These are phyloP conservation scores for Fusarium sp. DNA, from an alignment of 2,329 filamentous ascomycete species.

Conservation along the genomic window DNA sequence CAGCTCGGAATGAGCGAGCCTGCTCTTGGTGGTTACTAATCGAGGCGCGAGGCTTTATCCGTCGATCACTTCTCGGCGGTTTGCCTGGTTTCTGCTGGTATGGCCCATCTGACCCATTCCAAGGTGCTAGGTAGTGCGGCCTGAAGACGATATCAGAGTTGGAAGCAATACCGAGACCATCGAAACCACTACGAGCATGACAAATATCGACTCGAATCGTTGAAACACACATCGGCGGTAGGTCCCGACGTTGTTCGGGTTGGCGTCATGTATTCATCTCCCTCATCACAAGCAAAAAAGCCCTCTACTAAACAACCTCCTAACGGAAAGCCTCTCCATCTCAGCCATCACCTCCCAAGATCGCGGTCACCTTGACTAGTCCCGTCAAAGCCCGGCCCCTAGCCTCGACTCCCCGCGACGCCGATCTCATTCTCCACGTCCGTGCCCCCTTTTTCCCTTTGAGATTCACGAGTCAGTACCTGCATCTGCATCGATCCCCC, in stretches of 20 bases:
- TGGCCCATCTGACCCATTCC: neutral
- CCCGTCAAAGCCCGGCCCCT: conserved; percentile 6
- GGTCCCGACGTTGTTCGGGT: neutral
- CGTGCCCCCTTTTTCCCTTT: conserved; percentile 2
- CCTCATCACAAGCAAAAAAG: conserved; percentile 4
- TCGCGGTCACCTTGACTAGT: neutral
- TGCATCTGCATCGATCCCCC: conserved; percentile 4
- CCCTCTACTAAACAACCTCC: neutral
- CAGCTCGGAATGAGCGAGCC: neutral
- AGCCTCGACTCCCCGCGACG: conserved; percentile 4
- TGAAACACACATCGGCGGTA: neutral
- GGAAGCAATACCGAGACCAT: neutral
- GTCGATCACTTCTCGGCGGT: neutral
- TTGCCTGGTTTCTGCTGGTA: neutral
- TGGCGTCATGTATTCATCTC: conserved; percentile 1
- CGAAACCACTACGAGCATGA: neutral
- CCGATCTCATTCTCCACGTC: conserved; percentile 12
- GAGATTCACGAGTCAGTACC: conserved; percentile 16
- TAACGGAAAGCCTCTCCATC: conserved; percentile 6
- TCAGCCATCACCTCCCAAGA: neutral
- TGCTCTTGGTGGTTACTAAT: neutral
- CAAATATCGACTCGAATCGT: neutral
- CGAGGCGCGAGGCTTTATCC: neutral
- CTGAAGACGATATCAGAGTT: neutral
- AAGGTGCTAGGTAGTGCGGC: neutral